Evolutionary conservation across 805 yeast genomes (phyloP).

Genomic region (Komagataella ulmi): DNA sequence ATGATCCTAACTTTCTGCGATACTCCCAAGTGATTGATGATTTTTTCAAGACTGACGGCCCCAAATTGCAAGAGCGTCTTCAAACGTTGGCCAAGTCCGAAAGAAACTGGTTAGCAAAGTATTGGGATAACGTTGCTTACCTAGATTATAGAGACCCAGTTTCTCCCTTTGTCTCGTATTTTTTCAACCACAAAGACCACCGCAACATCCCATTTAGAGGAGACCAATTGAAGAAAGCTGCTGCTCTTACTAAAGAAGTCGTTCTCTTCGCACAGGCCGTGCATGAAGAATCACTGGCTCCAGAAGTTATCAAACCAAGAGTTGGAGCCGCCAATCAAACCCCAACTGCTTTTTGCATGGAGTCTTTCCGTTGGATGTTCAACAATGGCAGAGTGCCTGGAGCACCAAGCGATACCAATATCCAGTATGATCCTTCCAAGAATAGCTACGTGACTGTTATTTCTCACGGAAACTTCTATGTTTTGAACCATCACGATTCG

Average conservation of each 20-base stretch:
- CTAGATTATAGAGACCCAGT: constrained; percentile 86
- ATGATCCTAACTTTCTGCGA: constrained; percentile 17
- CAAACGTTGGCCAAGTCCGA: constrained; percentile 33
- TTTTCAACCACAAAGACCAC: constrained; percentile 69
- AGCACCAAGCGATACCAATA: constrained; percentile 47
- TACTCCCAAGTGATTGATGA: constrained; percentile 51
- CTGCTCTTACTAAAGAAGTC: constrained; percentile 57
- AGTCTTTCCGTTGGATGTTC: constrained; percentile 82
- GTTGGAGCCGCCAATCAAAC: background rate
- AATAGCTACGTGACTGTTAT: constrained; percentile 64
- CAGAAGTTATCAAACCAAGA: constrained; percentile 58
- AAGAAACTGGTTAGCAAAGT: constrained; percentile 82
- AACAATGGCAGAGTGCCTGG: constrained; percentile 79
- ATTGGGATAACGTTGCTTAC: constrained; percentile 94
- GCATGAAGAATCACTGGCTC: constrained; percentile 61
- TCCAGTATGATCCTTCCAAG: constrained; percentile 23
- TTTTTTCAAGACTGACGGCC: constrained; percentile 48
- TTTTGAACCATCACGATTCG: constrained; percentile 45
- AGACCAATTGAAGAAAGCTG: constrained; percentile 60
- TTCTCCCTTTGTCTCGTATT: constrained; percentile 89
- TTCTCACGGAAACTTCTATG: constrained; percentile 70
- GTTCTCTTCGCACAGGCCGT: constrained; percentile 53
- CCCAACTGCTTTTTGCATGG: constrained; percentile 80
- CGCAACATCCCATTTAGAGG: constrained; percentile 34
- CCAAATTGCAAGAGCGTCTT: constrained; percentile 63